These are phyloP conservation scores for Rhazya stricta DNA, from an alignment of 257 asterid species.

Conservation along the genomic window DNA sequence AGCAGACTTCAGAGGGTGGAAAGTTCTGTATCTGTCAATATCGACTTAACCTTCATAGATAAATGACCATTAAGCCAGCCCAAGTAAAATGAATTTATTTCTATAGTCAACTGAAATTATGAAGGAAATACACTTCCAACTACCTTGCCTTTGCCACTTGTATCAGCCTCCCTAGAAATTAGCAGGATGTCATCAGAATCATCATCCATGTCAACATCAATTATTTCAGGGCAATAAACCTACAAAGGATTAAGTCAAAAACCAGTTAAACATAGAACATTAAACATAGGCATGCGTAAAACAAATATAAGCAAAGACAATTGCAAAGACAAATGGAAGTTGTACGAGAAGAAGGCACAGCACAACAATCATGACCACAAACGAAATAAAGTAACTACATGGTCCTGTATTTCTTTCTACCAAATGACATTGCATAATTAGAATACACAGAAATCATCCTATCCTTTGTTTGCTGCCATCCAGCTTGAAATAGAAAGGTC, in stretches of 20 bases:
- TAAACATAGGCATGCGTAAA: not conserved
- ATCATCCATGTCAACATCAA: slow-evolving; percentile 76
- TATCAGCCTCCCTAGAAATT: slow-evolving; percentile 31
- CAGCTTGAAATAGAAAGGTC: not conserved
- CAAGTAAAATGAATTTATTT: not conserved
- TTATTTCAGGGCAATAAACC: slow-evolving; percentile 58
- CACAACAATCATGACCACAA: not conserved
- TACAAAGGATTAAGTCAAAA: slow-evolving; percentile 28
- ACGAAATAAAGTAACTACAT: not conserved
- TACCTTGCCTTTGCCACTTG: slow-evolving; percentile 68
- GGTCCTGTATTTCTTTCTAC: not conserved
- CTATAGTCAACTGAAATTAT: not conserved
- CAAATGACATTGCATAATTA: not conserved
- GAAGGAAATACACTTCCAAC: not conserved
- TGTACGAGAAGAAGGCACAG: not conserved
- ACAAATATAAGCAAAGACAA: not conserved
- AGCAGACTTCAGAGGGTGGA: not conserved
- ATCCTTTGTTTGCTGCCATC: not conserved
- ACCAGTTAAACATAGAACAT: slow-evolving; percentile 5
- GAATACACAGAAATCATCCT: not conserved
- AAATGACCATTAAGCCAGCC: not conserved
- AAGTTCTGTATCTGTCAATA: not conserved
- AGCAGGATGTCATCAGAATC: slow-evolving; percentile 35
- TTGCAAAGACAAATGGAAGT: not conserved
- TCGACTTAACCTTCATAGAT: not conserved